phyloP scores from a whole-genome alignment of 1,139 yeast genomes.

The Blastobotrys apis region DNA sequence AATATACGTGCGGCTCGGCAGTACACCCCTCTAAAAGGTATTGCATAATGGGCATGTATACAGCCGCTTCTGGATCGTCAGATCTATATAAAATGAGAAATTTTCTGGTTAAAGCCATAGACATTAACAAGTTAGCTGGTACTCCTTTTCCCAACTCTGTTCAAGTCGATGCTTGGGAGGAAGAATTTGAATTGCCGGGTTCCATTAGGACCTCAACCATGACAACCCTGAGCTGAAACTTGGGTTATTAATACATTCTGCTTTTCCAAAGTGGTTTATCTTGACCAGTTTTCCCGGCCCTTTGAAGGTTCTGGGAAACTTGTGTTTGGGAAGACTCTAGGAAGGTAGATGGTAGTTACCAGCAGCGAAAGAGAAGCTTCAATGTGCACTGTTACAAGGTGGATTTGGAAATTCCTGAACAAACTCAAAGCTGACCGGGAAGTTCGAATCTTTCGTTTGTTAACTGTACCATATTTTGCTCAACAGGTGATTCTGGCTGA shows the following conservation, averaged over 20 bases:
- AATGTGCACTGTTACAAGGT: not conserved
- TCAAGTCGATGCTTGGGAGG: not conserved
- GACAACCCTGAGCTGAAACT: not conserved
- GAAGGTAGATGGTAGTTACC: not conserved
- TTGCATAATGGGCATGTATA: not conserved
- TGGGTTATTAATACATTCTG: constrained; percentile 2
- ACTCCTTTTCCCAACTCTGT: not conserved
- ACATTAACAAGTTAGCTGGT: not conserved
- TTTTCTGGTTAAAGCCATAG: not conserved
- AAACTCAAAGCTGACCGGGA: not conserved
- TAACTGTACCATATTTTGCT: not conserved
- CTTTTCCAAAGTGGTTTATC: constrained; percentile 2
- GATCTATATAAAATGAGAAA: not conserved
- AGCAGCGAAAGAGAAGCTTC: not conserved
- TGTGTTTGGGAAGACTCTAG: not conserved
- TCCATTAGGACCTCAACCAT: not conserved
- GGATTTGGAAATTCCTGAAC: not conserved
- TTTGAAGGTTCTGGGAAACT: not conserved
- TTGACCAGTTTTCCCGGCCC: not conserved
- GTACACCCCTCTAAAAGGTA: no score
- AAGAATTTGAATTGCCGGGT: not conserved
- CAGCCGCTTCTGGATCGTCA: not conserved
- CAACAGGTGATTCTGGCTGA: not conserved
- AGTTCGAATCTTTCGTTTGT: not conserved
- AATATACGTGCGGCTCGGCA: no score